A percentile compares a stretch with the other conserved stretches of the same genome.
Conservation (phyloP, 2,329 filamentous ascomycete genomes). For the Aschersonia sp. region DNA sequence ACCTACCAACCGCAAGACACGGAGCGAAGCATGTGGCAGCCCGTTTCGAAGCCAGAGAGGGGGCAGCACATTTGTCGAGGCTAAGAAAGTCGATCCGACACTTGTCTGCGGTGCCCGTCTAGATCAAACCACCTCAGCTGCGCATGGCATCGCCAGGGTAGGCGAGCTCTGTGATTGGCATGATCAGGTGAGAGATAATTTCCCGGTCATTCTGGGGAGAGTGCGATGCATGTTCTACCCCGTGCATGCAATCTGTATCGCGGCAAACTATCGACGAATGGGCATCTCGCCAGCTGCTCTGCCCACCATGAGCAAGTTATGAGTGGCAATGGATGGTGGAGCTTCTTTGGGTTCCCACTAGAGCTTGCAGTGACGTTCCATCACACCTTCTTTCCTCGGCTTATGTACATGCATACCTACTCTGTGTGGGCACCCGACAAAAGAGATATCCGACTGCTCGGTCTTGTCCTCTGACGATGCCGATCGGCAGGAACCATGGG, state of each 20-base stretch:
- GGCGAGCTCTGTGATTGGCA: too few species aligned
- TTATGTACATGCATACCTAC: neutral
- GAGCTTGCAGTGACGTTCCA: slow-evolving; percentile 11
- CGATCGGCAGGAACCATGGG: neutral
- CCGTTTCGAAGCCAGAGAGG: too few species aligned
- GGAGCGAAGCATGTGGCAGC: neutral
- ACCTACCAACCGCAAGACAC: neutral
- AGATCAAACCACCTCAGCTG: too few species aligned
- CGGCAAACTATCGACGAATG: neutral
- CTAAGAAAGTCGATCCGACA: too few species aligned
- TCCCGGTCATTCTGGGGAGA: too few species aligned
- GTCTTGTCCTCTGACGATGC: neutral
- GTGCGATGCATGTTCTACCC: too few species aligned
- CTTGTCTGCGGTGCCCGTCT: too few species aligned
- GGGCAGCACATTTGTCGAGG: too few species aligned
- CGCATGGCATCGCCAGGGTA: too few species aligned
- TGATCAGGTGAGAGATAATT: too few species aligned
- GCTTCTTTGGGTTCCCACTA: too few species aligned
- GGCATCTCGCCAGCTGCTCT: neutral
- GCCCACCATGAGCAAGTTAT: too few species aligned
- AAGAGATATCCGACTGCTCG: neutral
- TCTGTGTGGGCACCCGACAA: neutral
- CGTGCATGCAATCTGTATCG: neutral
- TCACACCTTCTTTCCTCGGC: slow-evolving; percentile 2
- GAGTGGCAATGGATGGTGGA: neutral